Percentiles rank a stretch among this genome's conserved stretches.
Evolutionary conservation across 495 filamentous ascomycete species (phyloP).

Genomic region (Aspergillus biplanus): DNA sequence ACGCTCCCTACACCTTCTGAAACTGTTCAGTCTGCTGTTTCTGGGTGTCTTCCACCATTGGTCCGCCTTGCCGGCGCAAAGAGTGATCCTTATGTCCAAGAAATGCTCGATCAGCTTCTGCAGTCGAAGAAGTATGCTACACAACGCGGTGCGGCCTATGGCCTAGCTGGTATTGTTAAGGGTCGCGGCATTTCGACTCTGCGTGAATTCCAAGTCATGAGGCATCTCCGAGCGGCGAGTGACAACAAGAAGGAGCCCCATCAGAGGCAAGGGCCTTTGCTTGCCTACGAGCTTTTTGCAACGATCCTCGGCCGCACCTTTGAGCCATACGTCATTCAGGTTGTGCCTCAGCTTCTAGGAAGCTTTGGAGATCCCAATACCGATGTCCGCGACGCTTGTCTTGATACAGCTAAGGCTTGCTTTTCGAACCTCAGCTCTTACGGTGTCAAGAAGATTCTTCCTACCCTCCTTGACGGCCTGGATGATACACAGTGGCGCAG

Average conservation of each 20-base stretch:
- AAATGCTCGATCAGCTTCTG: slow-evolving; percentile 77
- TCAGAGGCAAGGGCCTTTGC: slow-evolving; percentile 83
- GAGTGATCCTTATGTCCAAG: slow-evolving; percentile 75
- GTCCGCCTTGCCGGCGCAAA: slow-evolving; percentile 79
- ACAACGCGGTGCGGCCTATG: slow-evolving; percentile 91
- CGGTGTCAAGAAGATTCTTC: slow-evolving; percentile 91
- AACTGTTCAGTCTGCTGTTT: slow-evolving; percentile 92
- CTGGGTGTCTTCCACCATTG: slow-evolving; percentile 88
- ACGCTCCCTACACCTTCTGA: slow-evolving; percentile 96
- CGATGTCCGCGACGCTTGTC: slow-evolving; percentile 88
- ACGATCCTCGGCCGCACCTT: slow-evolving; percentile 83
- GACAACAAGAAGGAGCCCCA: slow-evolving; percentile 93
- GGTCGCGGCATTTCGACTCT: slow-evolving; percentile 84
- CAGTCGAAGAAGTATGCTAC: slow-evolving; percentile 87
- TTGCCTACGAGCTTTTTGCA: slow-evolving; percentile 89
- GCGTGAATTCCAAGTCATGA: slow-evolving; percentile 83
- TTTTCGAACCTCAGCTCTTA: slow-evolving; percentile 93
- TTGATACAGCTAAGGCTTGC: slow-evolving; percentile 91
- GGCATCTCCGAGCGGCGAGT: slow-evolving; percentile 70
- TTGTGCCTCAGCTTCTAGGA: slow-evolving; percentile 85
- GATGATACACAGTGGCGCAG: slow-evolving; percentile 96
- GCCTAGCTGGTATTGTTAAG: slow-evolving; percentile 84
- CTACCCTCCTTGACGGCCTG: slow-evolving; percentile 87
- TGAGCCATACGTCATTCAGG: slow-evolving; percentile 94
- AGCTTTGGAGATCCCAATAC: slow-evolving; percentile 87